Evolutionary conservation across 164 flowering plant genomes (phyloP).

Genomic region (Amborella trichopoda): DNA sequence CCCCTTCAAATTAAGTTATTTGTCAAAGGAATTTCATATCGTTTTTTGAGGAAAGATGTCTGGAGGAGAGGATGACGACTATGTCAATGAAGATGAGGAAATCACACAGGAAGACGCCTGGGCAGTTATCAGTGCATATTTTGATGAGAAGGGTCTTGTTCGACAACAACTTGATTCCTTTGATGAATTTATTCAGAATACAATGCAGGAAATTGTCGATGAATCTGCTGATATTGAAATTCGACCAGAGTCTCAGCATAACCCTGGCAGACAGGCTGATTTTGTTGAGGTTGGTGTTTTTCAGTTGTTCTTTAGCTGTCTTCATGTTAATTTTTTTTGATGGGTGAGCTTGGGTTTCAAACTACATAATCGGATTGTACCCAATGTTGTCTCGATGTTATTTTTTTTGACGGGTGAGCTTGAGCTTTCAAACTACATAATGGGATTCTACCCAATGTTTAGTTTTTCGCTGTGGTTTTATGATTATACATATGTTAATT

Average conservation of each 20-base stretch:
- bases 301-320: no score
- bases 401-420: no score
- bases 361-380: no score
- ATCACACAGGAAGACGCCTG: slow-evolving; percentile 98
- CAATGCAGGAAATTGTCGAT: slow-evolving; percentile 98
- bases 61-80: slow-evolving; percentile 38
- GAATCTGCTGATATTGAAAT: slow-evolving; percentile 93
- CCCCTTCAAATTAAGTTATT: no score
- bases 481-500: no score
- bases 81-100: slow-evolving; percentile 45
- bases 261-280: slow-evolving; percentile 87
- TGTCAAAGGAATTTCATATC: no score
- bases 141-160: slow-evolving; percentile 94
- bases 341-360: no score
- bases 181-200: slow-evolving; percentile 96
- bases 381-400: no score
- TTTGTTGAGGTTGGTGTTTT: slow-evolving; percentile 70
- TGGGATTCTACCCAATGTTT: no score
- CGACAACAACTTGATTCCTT: slow-evolving; percentile 94
- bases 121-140: slow-evolving; percentile 93
- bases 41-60: slow-evolving; percentile 15
- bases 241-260: slow-evolving; percentile 98
- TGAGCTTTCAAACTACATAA: no score
- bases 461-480: no score
- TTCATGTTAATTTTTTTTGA: no score